Evolutionary conservation across 1,284 basidiomycete genomes (phyloP).

Genomic region (Austroboletus novae-zelandiae): DNA sequence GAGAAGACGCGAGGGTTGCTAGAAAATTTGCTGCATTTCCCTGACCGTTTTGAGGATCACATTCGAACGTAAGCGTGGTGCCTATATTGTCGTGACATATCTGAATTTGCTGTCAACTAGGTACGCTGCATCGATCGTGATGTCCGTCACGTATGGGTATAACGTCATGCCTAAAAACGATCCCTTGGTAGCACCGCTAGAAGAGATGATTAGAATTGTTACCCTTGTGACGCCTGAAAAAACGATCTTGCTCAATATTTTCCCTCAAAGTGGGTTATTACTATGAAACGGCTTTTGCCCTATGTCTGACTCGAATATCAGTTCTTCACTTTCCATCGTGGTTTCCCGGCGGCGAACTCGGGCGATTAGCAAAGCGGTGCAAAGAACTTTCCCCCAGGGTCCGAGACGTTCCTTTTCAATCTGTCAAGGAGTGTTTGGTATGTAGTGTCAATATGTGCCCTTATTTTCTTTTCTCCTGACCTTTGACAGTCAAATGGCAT

Average conservation of each 20-base stretch:
- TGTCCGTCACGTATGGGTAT: constrained; percentile 25
- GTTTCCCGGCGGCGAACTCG: constrained; percentile 32
- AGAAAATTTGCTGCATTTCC: constrained; percentile 9
- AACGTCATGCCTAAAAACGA: constrained; percentile 15
- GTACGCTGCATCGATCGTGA: constrained; percentile 21
- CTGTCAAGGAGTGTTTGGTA: constrained; percentile 35
- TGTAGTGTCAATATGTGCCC: background rate
- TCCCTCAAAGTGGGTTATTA: constrained; percentile 23
- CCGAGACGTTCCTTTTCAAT: constrained; percentile 31
- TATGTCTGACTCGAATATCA: constrained; percentile 11
- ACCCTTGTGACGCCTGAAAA: constrained; percentile 20
- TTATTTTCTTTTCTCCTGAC: background rate
- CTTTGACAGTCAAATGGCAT: constrained; percentile 12
- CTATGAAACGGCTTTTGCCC: background rate
- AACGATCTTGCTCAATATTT: constrained; percentile 13
- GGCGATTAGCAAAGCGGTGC: constrained; percentile 23
- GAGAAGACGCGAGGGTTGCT: constrained; percentile 8
- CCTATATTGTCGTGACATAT: background rate
- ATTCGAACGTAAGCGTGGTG: constrained; percentile 15
- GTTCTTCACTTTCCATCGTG: constrained; percentile 33
- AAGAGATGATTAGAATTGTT: constrained; percentile 11
- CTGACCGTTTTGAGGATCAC: constrained; percentile 8
- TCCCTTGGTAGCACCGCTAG: constrained; percentile 14
- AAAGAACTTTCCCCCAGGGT: constrained; percentile 26
- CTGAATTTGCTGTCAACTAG: constrained; percentile 4